These are phyloP conservation scores for Mortierella sp. DNA, from an alignment of 371 early-diverging fungal species.

Conservation along the genomic window DNA sequence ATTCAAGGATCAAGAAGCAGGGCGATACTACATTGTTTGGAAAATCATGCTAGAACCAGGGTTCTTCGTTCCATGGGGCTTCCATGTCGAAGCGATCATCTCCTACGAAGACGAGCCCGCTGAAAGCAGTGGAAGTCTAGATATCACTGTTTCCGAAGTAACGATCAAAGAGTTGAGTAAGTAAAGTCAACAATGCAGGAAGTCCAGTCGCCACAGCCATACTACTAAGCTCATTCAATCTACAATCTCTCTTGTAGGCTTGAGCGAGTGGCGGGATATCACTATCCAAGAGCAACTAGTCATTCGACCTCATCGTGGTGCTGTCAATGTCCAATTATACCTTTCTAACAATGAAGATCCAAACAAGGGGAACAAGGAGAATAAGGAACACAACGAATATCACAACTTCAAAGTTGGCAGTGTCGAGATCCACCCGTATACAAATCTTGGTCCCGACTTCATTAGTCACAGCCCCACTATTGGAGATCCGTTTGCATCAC, in stretches of 20 bases:
- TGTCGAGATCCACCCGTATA: background rate
- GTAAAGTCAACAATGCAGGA: background rate
- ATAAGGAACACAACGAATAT: background rate
- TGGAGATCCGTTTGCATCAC: background rate
- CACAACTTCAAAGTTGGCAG: background rate
- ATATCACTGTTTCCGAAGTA: background rate
- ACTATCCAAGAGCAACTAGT: background rate
- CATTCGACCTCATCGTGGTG: background rate
- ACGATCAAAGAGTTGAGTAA: background rate
- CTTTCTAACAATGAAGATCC: background rate
- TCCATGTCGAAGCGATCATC: background rate
- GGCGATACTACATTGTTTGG: background rate
- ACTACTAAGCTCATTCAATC: background rate
- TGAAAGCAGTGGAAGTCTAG: background rate
- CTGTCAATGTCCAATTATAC: background rate
- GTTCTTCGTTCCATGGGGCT: background rate
- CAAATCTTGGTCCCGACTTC: background rate
- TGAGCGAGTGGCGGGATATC: background rate
- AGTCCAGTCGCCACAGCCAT: too few species aligned
- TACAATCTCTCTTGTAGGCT: background rate
- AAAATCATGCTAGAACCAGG: background rate
- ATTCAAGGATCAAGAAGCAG: background rate
- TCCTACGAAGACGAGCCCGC: background rate
- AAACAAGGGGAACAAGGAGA: background rate
- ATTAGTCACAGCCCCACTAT: background rate